phyloP scores from a whole-genome alignment of 345 rosid species.

The Diplotaxis tenuifolia region DNA sequence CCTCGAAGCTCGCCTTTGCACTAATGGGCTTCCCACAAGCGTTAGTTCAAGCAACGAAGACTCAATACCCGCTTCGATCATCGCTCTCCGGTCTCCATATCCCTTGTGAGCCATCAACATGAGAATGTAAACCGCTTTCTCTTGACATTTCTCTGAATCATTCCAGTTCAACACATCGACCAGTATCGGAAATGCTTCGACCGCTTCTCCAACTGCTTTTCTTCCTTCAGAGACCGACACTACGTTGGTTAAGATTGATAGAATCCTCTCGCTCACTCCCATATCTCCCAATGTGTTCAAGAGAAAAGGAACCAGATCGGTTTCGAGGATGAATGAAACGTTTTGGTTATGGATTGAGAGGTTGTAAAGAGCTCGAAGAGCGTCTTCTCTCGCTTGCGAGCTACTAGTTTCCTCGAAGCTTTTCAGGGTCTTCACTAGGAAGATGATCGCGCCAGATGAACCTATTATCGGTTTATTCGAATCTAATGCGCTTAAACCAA shows the following conservation, averaged over 20 bases:
- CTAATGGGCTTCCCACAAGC: constrained; percentile 72
- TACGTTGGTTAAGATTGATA: constrained; percentile 66
- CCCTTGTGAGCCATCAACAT: constrained; percentile 95
- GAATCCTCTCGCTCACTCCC: constrained; percentile 79
- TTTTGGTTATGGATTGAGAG: constrained; percentile 65
- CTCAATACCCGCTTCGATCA: constrained; percentile 84
- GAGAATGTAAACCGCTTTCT: constrained; percentile 72
- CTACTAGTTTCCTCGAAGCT: constrained; percentile 40
- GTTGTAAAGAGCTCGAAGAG: constrained; percentile 81
- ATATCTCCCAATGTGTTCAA: constrained; percentile 70
- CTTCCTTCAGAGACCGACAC: constrained; percentile 76
- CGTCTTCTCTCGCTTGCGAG: constrained; percentile 79
- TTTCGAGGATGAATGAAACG: constrained; percentile 52
- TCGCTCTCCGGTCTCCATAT: constrained; percentile 66
- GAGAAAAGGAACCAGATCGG: constrained; percentile 59
- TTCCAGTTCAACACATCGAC: constrained; percentile 88
- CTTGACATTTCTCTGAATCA: constrained; percentile 84
- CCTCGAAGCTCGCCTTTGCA: constrained; percentile 91
- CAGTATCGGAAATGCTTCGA: constrained; percentile 60
- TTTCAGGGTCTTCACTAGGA: constrained; percentile 57
- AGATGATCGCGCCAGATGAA: constrained; percentile 72
- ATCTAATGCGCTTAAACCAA: constrained; percentile 87
- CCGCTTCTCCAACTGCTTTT: constrained; percentile 50
- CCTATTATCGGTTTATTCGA: constrained; percentile 81
- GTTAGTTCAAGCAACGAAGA: constrained; percentile 83